Conservation (phyloP, 345 rosid species). For the Gossypium ekmanianum region DNA sequence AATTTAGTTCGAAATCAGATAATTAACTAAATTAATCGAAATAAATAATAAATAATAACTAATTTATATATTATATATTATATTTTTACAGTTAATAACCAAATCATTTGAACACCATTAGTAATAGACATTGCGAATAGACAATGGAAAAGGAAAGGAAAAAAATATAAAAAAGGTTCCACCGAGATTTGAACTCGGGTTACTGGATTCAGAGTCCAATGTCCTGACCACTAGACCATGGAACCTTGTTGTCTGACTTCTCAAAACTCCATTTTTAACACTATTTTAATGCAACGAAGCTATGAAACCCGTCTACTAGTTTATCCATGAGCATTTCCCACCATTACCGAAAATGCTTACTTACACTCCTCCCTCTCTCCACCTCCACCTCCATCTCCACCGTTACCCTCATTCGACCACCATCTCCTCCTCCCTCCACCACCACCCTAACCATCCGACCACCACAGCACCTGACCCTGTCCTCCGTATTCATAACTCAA, state of each 20-base stretch:
- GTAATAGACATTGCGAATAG: too few species aligned
- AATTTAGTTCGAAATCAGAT: too few species aligned
- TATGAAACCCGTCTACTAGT: slow-evolving; percentile 41
- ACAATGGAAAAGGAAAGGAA: neutral
- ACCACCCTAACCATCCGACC: neutral
- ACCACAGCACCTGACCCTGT: neutral
- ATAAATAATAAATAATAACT: too few species aligned
- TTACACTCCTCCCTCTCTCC: neutral
- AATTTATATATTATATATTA: too few species aligned
- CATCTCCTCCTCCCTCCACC: neutral
- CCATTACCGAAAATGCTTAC: neutral
- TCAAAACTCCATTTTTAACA: neutral
- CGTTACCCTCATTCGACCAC: neutral
- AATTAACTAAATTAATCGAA: too few species aligned
- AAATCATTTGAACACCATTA: too few species aligned
- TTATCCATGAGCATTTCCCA: neutral
- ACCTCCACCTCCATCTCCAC: slow-evolving; percentile 3
- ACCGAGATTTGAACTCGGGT: slow-evolving; percentile 95
- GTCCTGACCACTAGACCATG: slow-evolving; percentile 93
- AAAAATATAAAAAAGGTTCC: slow-evolving; percentile 35
- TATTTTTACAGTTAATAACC: too few species aligned
- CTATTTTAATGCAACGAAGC: slow-evolving; percentile 25
- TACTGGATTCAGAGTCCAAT: slow-evolving; percentile 91
- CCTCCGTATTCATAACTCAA: slow-evolving; percentile 3
- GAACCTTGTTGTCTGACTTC: slow-evolving; percentile 21